Evolutionary conservation across 306 rosid genomes (phyloP), one percentile per base, ranked within the genome.

Genomic region (Bauhinia variegata): DNA sequence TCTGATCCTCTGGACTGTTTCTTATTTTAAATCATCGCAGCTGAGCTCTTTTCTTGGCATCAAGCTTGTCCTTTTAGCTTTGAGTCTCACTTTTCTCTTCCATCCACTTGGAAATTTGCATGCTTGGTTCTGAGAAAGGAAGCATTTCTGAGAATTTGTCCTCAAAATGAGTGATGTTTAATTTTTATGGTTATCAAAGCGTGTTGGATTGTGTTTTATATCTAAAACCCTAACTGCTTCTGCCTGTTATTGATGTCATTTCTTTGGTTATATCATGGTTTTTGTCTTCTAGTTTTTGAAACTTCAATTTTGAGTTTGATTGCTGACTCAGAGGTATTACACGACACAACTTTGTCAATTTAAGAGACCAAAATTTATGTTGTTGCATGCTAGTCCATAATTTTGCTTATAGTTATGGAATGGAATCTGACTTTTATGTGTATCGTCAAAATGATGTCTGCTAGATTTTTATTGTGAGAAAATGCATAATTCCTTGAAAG

Each of bases 31-130:
- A 63, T 64, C 74, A 15, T 9, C 36, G 72, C 32, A 30, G 59
- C 62, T 60, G 12, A 17, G 74, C 28, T 31, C 12, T 11, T 57
- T 9, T 68, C 43, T 68, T 41, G 34, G 13, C 49, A 28, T 59
- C 19, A 73, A 79, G 83, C 63, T 74, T 30, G 36, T 33, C 11
- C 51, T 63, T 77, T 70, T 54, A 0, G 41, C 37, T 66, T 60
- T 65, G 28, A 48, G 39, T 61, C 60, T 19, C 19, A n/a, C 7
- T 65, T 52, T 54, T 66, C n/a, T 16, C 32, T 33, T 67, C 3
- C 32, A 16, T 63, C 42, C 2, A 39, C 16, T 56, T 50, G 7
- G 38, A 5, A 69, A 58, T 28, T 68, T 77, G 28, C 23, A n/a
- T 55, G 74, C 64, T 78, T 65, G 15, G 11, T 54, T 52, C 57